Evolutionary conservation across 2,329 filamentous ascomycete genomes (phyloP).

Genomic region (Aureobasidium musti): DNA sequence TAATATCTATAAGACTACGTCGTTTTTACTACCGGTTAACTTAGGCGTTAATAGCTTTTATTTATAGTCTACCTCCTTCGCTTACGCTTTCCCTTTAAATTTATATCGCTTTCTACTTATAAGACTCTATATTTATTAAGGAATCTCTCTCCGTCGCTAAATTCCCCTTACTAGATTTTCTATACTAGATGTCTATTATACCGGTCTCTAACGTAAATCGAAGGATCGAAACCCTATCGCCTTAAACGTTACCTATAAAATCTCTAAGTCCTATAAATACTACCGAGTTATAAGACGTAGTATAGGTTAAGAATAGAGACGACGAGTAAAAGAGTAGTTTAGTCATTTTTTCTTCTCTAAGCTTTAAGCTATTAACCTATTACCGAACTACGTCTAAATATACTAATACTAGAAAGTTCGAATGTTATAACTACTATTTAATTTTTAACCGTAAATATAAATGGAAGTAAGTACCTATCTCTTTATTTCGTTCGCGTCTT

Average conservation of each 20-base stretch:
- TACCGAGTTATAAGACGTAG: no score
- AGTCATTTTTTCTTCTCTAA: background rate
- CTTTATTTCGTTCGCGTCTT: background rate
- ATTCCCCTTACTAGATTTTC: no score
- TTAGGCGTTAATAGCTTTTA: constrained; percentile 3
- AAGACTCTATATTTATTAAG: no score
- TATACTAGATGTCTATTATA: no score
- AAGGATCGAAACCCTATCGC: no score
- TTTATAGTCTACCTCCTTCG: background rate
- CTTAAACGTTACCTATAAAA: constrained; percentile 12
- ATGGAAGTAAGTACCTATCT: constrained; percentile 72
- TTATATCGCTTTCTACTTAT: no score
- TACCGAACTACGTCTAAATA: background rate
- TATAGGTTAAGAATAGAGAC: no score
- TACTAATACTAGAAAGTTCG: constrained; percentile 14
- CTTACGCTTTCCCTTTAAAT: background rate
- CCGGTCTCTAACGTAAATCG: no score
- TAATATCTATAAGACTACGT: constrained; percentile 6
- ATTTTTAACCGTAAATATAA: constrained; percentile 82
- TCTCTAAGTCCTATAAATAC: constrained; percentile 15
- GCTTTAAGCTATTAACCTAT: background rate
- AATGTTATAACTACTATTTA: constrained; percentile 18
- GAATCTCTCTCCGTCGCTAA: no score
- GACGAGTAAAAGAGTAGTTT: constrained; percentile 5
- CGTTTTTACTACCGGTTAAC: background rate